Evolutionary conservation across 2,329 filamentous ascomycete species (phyloP).

Genomic region (Xylariomycetidae sp.): DNA sequence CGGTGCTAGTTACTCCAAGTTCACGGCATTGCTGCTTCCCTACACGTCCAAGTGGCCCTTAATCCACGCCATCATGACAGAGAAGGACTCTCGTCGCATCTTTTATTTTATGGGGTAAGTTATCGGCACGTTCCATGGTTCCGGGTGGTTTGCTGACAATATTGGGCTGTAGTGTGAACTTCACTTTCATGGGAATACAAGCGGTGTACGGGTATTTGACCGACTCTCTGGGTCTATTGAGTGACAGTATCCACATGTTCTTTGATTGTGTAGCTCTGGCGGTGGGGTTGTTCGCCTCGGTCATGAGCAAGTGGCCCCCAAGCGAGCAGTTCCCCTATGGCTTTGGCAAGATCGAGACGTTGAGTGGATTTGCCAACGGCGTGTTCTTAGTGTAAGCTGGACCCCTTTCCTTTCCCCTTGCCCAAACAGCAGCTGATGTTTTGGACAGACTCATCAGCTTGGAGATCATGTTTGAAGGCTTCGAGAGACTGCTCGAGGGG

Average conservation of each 20-base stretch:
- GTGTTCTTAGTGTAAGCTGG: conserved; percentile 75
- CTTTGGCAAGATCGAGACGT: conserved; percentile 91
- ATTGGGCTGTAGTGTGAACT: conserved; percentile 63
- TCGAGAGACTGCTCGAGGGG: conserved; percentile 79
- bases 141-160: conserved; percentile 5
- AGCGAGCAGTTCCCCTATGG: conserved; percentile 88
- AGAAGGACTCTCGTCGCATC: conserved; percentile 89
- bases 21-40: conserved; percentile 69
- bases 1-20: conserved; percentile 49
- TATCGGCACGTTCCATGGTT: conserved; percentile 5
- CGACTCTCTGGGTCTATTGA: conserved; percentile 88
- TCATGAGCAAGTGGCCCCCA: conserved; percentile 95
- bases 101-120: conserved; percentile 92
- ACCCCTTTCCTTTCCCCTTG: neutral
- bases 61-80: conserved; percentile 76
- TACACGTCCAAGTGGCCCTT: conserved; percentile 68
- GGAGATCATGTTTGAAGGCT: conserved; percentile 92
- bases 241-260: conserved; percentile 98
- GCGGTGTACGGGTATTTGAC: conserved; percentile 91
- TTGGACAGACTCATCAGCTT: conserved; percentile 74
- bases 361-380: conserved; percentile 94
- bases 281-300: conserved; percentile 83
- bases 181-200: conserved; percentile 90
- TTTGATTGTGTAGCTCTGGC: conserved; percentile 93
- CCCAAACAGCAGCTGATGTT: too few relatives aligned